Base-by-base conservation (phyloP, 768 basidiomycete genomes). In the Termitomyces sp. region DNA sequence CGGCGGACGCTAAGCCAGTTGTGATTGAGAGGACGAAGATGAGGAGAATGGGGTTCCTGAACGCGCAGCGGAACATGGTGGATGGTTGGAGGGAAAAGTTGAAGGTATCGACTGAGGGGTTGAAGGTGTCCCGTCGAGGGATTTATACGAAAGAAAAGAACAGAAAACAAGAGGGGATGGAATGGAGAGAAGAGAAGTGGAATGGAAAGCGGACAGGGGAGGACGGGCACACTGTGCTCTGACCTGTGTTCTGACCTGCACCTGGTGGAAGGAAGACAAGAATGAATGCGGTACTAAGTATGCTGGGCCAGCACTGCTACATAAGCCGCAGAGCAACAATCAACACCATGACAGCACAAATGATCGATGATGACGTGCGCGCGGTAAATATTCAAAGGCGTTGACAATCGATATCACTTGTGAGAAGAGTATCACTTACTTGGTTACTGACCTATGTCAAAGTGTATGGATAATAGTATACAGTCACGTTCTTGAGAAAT, bases 231-330 rank as follows among this genome's bases (percentile, higher is more conserved):
- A 19, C 55, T 41, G 47, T 49, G 47, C 55, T 49, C 47, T 56
- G 54, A 49, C 54, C 55, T 41, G 47, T 49, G 47, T 47, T 49
- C 47, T 56, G 54, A 49, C 54, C 55, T 34, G 49, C 5, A 16
- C 17, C 12, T 23, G 54, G 44, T 40, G 45, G 45, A 46, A 35
- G 6, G 35, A 40, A 53, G 31, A 53, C 45, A 56, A 56, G 10
- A n/a, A n/a, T n/a, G n/a, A n/a, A n/a, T n/a, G n/a, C n/a, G n/a
- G n/a, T n/a, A n/a, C n/a, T n/a, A n/a, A n/a, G n/a, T n/a, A n/a
- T n/a, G n/a, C n/a, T n/a, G n/a, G n/a, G n/a, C n/a, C n/a, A n/a
- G n/a, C n/a, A n/a, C n/a, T n/a, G n/a, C n/a, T n/a, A n/a, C n/a
- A n/a, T n/a, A n/a, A n/a, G n/a, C n/a, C n/a, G n/a, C n/a, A n/a